Base-by-base conservation (phyloP, 2,329 filamentous ascomycete species). In the Arachnomyces sp. region DNA sequence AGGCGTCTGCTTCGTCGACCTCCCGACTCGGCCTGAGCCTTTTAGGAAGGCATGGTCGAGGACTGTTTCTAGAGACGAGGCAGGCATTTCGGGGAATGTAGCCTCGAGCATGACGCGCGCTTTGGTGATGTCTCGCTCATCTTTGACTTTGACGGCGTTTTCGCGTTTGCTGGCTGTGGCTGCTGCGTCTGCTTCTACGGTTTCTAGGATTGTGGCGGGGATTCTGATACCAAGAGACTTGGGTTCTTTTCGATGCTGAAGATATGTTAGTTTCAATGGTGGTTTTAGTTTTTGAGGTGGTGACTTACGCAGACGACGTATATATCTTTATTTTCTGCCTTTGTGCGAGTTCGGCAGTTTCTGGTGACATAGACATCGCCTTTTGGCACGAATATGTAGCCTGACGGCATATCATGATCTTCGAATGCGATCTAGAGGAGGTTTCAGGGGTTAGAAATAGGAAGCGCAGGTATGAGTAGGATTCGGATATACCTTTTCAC, bases 321-420 rank as follows among this genome's bases (percentile, higher is more conserved):
- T 14, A 67, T 58, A 7, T 48, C 41, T 18, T 45, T 47, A 4
- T 44, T 36, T 4, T 52, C 49, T 29, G 57, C 53, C 39, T 62
- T 64, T 8, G 61, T 65, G 17, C 53, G 54, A 20, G 43, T 49
- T 15, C 64, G 59, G 39, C 64, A 67, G 39, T 66, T 52, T 11
- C 64, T 56, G n/a, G 65, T 68, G 12, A 68, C 48, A 45, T 67
- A 69, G 18, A 61, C 51, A 42, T 68, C 52, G 9, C 65, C 66
- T 47, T 61, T 66, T 18, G 57, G 56, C 4, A 68, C 63, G 40
- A 67, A 66, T 14, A 56, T 43, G 49, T 67, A 68, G 17, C 47
- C 52, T 15, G 49, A 28, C 4, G 56, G 59, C 17, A 59, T 43
- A 1, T 50, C 48, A 7, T 56, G 45, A 17, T 40, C 40, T 34